phyloP scores from a whole-genome alignment of 257 asterid genomes.

The Solanum pinnatisectum region DNA sequence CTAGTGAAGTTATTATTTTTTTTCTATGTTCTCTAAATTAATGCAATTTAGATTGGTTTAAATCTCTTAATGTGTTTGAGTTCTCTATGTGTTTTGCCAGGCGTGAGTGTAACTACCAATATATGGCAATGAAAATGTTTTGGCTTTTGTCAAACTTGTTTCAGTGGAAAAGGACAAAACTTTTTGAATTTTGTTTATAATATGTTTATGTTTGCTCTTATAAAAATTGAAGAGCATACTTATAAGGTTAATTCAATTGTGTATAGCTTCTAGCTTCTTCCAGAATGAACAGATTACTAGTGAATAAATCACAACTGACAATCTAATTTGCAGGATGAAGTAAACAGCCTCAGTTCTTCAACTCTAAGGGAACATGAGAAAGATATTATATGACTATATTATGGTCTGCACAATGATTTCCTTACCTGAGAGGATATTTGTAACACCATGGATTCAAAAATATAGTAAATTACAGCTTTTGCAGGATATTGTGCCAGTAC shows the following conservation, averaged over 20 bases:
- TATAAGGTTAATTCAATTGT: not conserved
- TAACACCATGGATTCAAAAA: no score
- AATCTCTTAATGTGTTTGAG: not conserved
- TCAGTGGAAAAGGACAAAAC: not conserved
- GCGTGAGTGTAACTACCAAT: not conserved
- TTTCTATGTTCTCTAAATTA: no score
- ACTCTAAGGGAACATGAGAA: slow-evolving; percentile 66
- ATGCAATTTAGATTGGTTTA: not conserved
- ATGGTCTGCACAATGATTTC: slow-evolving; percentile 71
- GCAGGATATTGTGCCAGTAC: no score
- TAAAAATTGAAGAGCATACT: not conserved
- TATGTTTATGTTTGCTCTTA: not conserved
- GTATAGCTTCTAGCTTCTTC: not conserved
- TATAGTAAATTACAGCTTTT: no score
- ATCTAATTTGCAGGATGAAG: slow-evolving; percentile 59
- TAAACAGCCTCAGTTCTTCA: slow-evolving; percentile 47
- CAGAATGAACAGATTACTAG: not conserved
- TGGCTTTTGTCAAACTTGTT: not conserved
- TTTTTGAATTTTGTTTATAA: not conserved
- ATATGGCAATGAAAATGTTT: not conserved
- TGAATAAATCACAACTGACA: not conserved
- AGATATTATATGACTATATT: slow-evolving; percentile 71
- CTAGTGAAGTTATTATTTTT: no score
- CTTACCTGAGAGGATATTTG: slow-evolving; percentile 45
- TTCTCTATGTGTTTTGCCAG: not conserved